Evolutionary conservation across 2,329 filamentous ascomycete genomes (phyloP).

Genomic region (Xylariaceae sp.): DNA sequence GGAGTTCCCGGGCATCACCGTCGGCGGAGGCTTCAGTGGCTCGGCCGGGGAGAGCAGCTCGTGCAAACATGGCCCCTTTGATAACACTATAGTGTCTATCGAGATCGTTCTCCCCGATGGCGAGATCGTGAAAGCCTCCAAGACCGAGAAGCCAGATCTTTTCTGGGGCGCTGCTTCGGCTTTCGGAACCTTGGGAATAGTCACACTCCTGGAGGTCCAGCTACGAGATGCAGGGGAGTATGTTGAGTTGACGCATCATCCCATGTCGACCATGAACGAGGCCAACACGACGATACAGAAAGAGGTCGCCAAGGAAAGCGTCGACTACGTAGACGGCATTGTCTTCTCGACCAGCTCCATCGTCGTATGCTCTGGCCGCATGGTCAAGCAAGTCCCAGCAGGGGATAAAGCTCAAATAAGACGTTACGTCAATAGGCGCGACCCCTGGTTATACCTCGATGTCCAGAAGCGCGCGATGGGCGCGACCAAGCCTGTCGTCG

Average conservation of each 20-base stretch:
- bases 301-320: constrained; percentile 32
- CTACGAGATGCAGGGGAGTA: constrained; percentile 50
- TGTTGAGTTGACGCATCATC: constrained; percentile 55
- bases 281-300: constrained; percentile 40
- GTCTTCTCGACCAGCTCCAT: constrained; percentile 52
- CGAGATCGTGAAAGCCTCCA: constrained; percentile 49
- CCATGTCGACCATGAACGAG: constrained; percentile 35
- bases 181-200: constrained; percentile 63
- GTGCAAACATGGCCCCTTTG: constrained; percentile 64
- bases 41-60: constrained; percentile 66
- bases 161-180: constrained; percentile 63
- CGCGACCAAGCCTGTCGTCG: constrained; percentile 30
- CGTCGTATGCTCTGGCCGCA: constrained; percentile 56
- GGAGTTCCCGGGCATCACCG: constrained; percentile 70
- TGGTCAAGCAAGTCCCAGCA: constrained; percentile 32
- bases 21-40: constrained; percentile 63
- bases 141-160: constrained; percentile 51
- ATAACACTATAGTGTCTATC: constrained; percentile 55
- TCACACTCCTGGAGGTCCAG: constrained; percentile 58
- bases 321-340: constrained; percentile 68
- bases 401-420: constrained; percentile 22
- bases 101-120: constrained; percentile 64
- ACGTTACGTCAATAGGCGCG: constrained; percentile 52
- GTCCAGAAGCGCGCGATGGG: constrained; percentile 39
- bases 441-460: constrained; percentile 74